Evolutionary conservation across 1,139 yeast genomes (phyloP).

Genomic region (Scheffersomyces cryptocercus): DNA sequence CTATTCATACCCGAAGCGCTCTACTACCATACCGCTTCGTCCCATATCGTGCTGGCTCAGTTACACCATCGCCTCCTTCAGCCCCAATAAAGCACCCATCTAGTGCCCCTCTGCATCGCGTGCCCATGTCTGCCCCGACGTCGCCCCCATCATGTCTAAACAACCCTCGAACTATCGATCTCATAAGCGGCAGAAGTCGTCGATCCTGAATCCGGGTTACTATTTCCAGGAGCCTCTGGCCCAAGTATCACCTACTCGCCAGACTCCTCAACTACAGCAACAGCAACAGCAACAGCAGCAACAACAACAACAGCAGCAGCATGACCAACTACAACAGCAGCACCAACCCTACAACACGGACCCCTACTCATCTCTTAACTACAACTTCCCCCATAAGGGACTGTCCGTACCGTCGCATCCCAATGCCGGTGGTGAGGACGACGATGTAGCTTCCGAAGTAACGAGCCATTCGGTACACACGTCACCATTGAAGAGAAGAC

Average conservation of each 20-base stretch:
- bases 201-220: slow-evolving; percentile 37
- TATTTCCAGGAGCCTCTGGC: slow-evolving; percentile 20
- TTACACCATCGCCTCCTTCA: too few species aligned
- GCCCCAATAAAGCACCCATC: too few species aligned
- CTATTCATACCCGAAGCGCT: too few species aligned
- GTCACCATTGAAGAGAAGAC: slow-evolving; percentile 11
- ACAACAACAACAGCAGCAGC: slow-evolving; percentile 3
- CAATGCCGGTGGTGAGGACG: slow-evolving; percentile 4
- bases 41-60: too few species aligned
- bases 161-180: slow-evolving; percentile 14
- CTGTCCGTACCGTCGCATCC: neutral
- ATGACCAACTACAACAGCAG: slow-evolving; percentile 1
- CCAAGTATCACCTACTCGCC: slow-evolving; percentile 6
- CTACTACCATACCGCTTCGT: too few species aligned
- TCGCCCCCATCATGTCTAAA: neutral
- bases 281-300: slow-evolving; percentile 1
- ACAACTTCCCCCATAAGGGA: slow-evolving; percentile 13
- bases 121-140: neutral
- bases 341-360: slow-evolving; percentile 9
- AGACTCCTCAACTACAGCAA: slow-evolving; percentile 4
- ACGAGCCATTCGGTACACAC: slow-evolving; percentile 9
- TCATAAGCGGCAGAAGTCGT: slow-evolving; percentile 47
- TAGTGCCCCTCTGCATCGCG: too few species aligned
- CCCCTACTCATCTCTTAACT: slow-evolving; percentile 10
- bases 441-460: slow-evolving; percentile 5